phyloP scores from a whole-genome alignment of 495 filamentous ascomycete genomes.

The Trichoderma reesei region DNA sequence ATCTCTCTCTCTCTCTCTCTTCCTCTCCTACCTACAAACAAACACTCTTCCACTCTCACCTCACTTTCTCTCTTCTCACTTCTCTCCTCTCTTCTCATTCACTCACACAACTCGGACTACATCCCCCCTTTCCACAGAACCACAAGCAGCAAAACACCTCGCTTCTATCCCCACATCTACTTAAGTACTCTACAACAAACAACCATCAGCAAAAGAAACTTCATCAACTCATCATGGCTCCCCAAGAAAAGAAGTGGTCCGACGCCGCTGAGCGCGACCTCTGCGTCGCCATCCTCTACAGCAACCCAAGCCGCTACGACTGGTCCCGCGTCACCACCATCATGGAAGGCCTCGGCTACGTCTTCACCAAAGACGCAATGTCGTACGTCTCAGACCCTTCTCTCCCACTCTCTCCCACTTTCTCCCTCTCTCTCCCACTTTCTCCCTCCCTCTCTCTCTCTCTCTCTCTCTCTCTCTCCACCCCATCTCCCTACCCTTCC shows the following conservation, averaged over 20 bases:
- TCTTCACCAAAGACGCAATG: conserved; percentile 8
- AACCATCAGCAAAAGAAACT: neutral
- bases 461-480: neutral
- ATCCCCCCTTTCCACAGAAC: no score
- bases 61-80: neutral
- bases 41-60: no score
- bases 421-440: no score
- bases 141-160: no score
- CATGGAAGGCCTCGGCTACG: neutral
- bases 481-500: no score
- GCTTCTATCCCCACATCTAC: no score
- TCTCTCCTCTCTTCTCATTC: neutral
- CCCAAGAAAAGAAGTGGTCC: conserved; percentile 9
- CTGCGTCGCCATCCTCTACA: conserved; percentile 3
- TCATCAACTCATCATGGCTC: neutral
- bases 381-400: neutral
- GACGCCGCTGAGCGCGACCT: conserved; percentile 6
- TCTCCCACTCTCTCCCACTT: no score
- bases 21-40: no score
- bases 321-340: neutral
- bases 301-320: neutral
- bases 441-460: no score
- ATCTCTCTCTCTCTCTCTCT: neutral
- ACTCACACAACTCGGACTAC: no score
- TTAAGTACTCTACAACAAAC: neutral